Evolutionary conservation across 2,329 filamentous ascomycete genomes (phyloP).

Genomic region (Cercospora nicotianae): DNA sequence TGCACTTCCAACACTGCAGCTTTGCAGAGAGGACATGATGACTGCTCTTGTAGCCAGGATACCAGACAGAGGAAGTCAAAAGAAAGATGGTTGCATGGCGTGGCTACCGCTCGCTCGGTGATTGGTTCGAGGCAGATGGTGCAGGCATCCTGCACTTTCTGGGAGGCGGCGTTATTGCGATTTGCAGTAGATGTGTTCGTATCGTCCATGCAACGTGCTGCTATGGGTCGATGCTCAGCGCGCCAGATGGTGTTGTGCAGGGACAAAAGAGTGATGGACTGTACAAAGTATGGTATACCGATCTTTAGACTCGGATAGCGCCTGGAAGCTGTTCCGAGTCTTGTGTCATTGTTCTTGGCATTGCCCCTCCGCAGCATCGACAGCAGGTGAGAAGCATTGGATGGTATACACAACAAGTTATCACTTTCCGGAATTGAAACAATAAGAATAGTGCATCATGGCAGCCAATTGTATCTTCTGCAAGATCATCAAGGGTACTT

Average conservation of each 20-base stretch:
- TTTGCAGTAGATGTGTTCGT: conserved; percentile 27
- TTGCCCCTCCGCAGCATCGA: not conserved
- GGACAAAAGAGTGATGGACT: not conserved
- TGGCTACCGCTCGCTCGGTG: conserved; percentile 68
- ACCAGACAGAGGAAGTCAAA: conserved; percentile 85
- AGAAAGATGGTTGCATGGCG: conserved; percentile 74
- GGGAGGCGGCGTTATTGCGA: conserved; percentile 31
- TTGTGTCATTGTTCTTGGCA: conserved; percentile 9
- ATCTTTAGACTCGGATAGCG: not conserved
- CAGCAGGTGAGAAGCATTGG: conserved; percentile 11
- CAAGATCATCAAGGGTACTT: conserved; percentile 90
- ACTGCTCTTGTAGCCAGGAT: conserved; percentile 74
- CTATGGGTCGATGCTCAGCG: not conserved
- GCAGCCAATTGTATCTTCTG: conserved; percentile 85
- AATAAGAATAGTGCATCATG: conserved; percentile 24
- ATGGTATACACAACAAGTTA: not conserved
- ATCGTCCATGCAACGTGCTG: conserved; percentile 26
- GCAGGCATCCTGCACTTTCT: conserved; percentile 55
- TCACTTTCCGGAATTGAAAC: not conserved
- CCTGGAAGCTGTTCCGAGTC: not conserved
- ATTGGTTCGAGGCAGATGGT: conserved; percentile 84
- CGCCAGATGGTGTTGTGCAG: not conserved
- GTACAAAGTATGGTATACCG: not conserved
- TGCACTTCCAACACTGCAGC: conserved; percentile 59
- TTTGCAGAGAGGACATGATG: conserved; percentile 75